phyloP scores from a whole-genome alignment of 2,329 filamentous ascomycete species.

The Chaetomiaceae sp. region DNA sequence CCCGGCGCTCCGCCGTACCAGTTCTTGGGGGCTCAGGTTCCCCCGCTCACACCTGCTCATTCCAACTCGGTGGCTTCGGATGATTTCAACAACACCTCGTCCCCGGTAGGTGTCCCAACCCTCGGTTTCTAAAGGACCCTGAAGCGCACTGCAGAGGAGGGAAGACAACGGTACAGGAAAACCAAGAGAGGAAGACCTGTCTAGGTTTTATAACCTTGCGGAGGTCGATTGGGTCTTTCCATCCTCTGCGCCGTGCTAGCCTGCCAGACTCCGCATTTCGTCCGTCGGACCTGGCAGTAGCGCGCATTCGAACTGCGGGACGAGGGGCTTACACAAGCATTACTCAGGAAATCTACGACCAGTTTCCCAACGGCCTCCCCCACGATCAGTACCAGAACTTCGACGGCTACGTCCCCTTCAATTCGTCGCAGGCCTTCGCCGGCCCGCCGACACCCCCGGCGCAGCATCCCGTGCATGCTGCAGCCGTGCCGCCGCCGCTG shows the following conservation, averaged over 20 bases:
- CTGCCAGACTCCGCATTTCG: constrained; percentile 19
- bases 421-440: constrained; percentile 18
- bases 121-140: constrained; percentile 14
- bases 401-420: constrained; percentile 38
- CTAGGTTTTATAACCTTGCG: constrained; percentile 9
- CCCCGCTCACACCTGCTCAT: constrained; percentile 49
- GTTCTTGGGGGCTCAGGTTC: constrained; percentile 42
- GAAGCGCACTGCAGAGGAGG: not conserved
- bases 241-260: not conserved
- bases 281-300: constrained; percentile 23
- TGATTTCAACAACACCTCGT: constrained; percentile 49
- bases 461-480: constrained; percentile 27
- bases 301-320: constrained; percentile 22
- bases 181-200: not conserved
- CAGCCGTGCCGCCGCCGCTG: constrained; percentile 19
- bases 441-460: not conserved
- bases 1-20: constrained; percentile 45
- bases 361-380: constrained; percentile 31
- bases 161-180: not conserved
- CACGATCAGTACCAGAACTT: constrained; percentile 47
- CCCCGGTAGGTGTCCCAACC: constrained; percentile 45
- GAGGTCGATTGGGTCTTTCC: constrained; percentile 4
- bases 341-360: constrained; percentile 45
- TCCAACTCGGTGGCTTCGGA: constrained; percentile 50
- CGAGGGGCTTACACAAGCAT: constrained; percentile 29